Base-by-base conservation (phyloP, 441 rosid species). In the Corymbia calophylla region DNA sequence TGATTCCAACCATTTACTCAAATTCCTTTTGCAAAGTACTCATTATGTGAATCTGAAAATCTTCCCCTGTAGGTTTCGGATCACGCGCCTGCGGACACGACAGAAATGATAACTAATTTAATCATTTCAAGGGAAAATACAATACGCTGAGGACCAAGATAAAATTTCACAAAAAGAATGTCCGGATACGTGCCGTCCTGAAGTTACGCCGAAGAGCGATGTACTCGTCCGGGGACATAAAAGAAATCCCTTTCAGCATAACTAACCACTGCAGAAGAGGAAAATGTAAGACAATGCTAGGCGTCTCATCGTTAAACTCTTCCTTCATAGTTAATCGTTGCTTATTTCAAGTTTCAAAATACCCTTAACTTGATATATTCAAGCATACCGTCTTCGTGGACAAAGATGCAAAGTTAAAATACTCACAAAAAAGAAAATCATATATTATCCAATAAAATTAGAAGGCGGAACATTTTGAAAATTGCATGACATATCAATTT, bases 11-110 rank as follows among this genome's bases (percentile, higher is more conserved):
- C 88, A 96, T 99, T 91, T 91, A 93, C 93, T 94, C 96, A 88
- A 97, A 98, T 93, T 97, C 99, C 13, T 95, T 98, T 92, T 96
- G 97, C 21, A 98, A 96, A 53, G 98, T 97, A 77, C 99, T 95
- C 66, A 95, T 91, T 95, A 98, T 93, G 93, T 96, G 95, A 89
- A 90, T 90, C 88, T 96, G 97, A 90, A 98, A 97, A 88, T 98
- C 94, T 89, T 96, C 96, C 90, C 94, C 96, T 19, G 94, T 94
- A 93, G 93, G 95, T 82, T 93, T 93, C 90, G 91, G 93, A 91
- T 97, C 95, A 91, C 95, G 98, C 66, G 96, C 95, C 99, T 97
- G 89, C n/a, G 23, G 23, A 87, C 89, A 81, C 60, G 35, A 68
- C 82, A 62, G 66, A 87, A 25, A 8, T 44, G 60, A 25, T 14